Percentiles rank a stretch among this genome's conserved stretches.
These are phyloP conservation scores for Biscogniauxia marginata DNA, from an alignment of 2,329 filamentous ascomycete genomes.

Conservation along the genomic window DNA sequence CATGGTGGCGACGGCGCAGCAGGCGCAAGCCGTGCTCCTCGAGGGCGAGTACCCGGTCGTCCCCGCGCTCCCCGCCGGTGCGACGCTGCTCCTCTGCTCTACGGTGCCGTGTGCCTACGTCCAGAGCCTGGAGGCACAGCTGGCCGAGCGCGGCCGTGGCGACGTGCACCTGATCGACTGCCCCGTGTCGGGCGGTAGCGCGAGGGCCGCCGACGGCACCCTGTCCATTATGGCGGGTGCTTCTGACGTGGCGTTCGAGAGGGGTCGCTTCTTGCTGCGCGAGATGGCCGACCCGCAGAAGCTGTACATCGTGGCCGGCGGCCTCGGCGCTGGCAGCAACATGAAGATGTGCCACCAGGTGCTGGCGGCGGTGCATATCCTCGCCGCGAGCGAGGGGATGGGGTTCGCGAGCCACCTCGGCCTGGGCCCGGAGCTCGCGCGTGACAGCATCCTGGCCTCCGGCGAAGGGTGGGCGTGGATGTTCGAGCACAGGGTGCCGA, in stretches of 20 bases:
- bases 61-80: slow-evolving; percentile 51
- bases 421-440: slow-evolving; percentile 44
- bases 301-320: slow-evolving; percentile 60
- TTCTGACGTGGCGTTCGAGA: slow-evolving; percentile 53
- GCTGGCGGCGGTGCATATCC: slow-evolving; percentile 61
- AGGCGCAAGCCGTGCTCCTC: slow-evolving; percentile 66
- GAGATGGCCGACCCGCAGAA: slow-evolving; percentile 62
- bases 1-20: slow-evolving; percentile 74
- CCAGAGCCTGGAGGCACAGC: slow-evolving; percentile 55
- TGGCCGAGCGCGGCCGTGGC: slow-evolving; percentile 52
- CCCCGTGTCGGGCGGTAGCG: slow-evolving; percentile 70
- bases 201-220: slow-evolving; percentile 67
- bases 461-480: slow-evolving; percentile 57
- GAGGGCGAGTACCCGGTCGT: slow-evolving; percentile 52
- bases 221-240: slow-evolving; percentile 74
- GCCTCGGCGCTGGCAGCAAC: slow-evolving; percentile 58
- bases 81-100: slow-evolving; percentile 65
- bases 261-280: slow-evolving; percentile 57
- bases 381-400: slow-evolving; percentile 58
- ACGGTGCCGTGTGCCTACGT: slow-evolving; percentile 69
- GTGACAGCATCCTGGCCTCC: slow-evolving; percentile 44
- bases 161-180: slow-evolving; percentile 70
- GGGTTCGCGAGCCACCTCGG: slow-evolving; percentile 58
- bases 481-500: slow-evolving; percentile 57
- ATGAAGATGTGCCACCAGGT: slow-evolving; percentile 66